These are phyloP conservation scores for Curvularia verruculosa DNA, from an alignment of 2,329 filamentous ascomycete species.

Conservation along the genomic window DNA sequence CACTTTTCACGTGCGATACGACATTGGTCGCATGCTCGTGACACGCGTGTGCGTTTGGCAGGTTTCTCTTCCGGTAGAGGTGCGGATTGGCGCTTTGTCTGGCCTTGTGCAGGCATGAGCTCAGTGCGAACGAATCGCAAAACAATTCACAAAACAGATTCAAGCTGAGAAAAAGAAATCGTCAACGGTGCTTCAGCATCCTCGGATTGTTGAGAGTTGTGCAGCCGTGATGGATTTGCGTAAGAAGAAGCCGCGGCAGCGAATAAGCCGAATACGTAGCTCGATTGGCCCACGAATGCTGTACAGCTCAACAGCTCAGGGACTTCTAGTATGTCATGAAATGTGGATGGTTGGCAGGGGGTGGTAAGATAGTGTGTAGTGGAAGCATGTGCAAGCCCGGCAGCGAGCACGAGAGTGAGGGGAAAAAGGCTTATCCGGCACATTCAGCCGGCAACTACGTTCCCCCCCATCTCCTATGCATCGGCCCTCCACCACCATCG, in stretches of 20 bases:
- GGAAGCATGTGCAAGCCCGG: slow-evolving; percentile 7
- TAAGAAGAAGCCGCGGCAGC: slow-evolving; percentile 1
- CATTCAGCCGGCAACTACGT: slow-evolving; percentile 4
- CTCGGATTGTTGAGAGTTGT: slow-evolving; percentile 5
- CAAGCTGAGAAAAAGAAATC: slow-evolving; percentile 4
- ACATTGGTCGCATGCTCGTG: slow-evolving; percentile 72
- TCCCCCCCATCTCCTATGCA: slow-evolving; percentile 1
- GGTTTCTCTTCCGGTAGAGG: slow-evolving; percentile 29
- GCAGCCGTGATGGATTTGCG: slow-evolving; percentile 4
- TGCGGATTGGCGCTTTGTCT: slow-evolving; percentile 34
- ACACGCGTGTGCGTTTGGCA: slow-evolving; percentile 66
- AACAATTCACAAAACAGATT: slow-evolving; percentile 1
- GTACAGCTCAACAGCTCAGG: slow-evolving; percentile 4
- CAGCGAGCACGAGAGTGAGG: slow-evolving; percentile 5
- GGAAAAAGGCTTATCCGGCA: slow-evolving; percentile 21
- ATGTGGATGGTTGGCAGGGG: not conserved
- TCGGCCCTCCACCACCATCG: slow-evolving; percentile 12
- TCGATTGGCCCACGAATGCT: slow-evolving; percentile 8
- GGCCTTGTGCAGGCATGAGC: slow-evolving; percentile 37
- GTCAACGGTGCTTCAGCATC: slow-evolving; percentile 8
- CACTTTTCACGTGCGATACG: slow-evolving; percentile 73
- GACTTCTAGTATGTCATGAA: not conserved
- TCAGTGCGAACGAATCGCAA: slow-evolving; percentile 3
- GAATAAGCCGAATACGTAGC: slow-evolving; percentile 6
- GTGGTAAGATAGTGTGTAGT: not conserved